These are phyloP conservation scores for Heritiera littoralis DNA, from an alignment of 345 rosid species.

Conservation along the genomic window DNA sequence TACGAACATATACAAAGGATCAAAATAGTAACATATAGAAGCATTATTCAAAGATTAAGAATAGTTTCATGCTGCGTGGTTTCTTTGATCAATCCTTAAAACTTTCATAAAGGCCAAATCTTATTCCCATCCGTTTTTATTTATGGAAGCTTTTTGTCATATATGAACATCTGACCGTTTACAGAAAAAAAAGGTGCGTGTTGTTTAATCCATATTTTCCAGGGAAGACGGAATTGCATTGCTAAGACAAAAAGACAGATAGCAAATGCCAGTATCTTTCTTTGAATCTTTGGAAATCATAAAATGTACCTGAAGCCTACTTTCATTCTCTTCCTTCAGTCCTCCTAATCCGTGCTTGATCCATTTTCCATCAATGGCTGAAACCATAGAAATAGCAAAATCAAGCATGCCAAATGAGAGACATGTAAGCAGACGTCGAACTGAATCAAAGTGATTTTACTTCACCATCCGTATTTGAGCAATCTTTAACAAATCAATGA, in stretches of 20 bases:
- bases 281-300: not conserved
- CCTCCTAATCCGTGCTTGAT: conserved; percentile 14
- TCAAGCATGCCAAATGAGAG: not conserved
- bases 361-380: conserved; percentile 30
- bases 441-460: not conserved
- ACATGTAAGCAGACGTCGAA: not conserved
- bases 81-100: too few relatives aligned
- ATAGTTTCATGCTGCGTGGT: too few relatives aligned
- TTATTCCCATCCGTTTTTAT: not conserved
- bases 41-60: not conserved
- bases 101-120: too few relatives aligned
- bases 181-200: not conserved
- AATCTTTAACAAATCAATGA: not conserved
- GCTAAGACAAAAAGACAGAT: not conserved
- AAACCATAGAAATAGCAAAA: conserved; percentile 21
- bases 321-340: not conserved
- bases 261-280: not conserved
- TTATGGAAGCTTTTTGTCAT: not conserved
- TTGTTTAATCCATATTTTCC: not conserved
- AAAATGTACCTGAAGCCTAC: not conserved
- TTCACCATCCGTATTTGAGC: not conserved
- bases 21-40: not conserved
- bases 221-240: not conserved
- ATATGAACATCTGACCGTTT: not conserved
- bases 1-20: not conserved